A percentile compares a stretch with the other conserved stretches of the same genome.
These are phyloP conservation scores for Ustilago vetiveriae DNA, from an alignment of 1,284 basidiomycete genomes.

Conservation along the genomic window DNA sequence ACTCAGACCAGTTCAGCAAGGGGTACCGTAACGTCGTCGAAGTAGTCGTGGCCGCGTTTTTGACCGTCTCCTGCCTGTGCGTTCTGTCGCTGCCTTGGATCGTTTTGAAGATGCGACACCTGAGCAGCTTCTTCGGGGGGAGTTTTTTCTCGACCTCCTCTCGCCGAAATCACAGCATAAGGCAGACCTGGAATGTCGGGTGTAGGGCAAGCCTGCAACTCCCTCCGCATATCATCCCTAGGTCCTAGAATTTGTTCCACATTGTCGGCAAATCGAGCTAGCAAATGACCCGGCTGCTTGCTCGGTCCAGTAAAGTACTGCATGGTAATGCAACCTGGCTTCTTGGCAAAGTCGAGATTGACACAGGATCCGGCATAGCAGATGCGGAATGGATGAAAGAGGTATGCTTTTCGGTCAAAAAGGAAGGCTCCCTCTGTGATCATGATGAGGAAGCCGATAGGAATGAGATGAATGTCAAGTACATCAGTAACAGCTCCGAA, in stretches of 20 bases:
- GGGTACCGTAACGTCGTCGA: constrained; percentile 19
- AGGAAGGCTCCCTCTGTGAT: constrained; percentile 30
- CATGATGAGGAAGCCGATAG: background rate
- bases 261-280: constrained; percentile 28
- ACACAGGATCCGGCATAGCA: constrained; percentile 32
- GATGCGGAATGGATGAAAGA: constrained; percentile 3
- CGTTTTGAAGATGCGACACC: background rate
- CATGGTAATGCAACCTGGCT: constrained; percentile 16
- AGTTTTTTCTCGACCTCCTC: too few relatives aligned
- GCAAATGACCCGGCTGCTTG: constrained; percentile 8
- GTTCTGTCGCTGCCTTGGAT: too few relatives aligned
- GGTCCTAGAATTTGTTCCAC: constrained; percentile 8
- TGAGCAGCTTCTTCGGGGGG: too few relatives aligned
- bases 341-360: constrained; percentile 7
- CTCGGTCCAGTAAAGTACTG: background rate
- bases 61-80: background rate
- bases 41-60: constrained; percentile 7
- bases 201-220: constrained; percentile 8
- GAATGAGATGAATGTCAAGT: background rate
- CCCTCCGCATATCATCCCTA: constrained; percentile 7
- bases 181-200: background rate
- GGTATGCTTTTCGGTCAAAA: constrained; percentile 6
- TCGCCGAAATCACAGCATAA: constrained; percentile 22
- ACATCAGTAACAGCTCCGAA: too few relatives aligned
- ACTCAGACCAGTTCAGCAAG: constrained; percentile 1